Conservation (phyloP, 139 green algal genomes). For the Picochlorum sp. region DNA sequence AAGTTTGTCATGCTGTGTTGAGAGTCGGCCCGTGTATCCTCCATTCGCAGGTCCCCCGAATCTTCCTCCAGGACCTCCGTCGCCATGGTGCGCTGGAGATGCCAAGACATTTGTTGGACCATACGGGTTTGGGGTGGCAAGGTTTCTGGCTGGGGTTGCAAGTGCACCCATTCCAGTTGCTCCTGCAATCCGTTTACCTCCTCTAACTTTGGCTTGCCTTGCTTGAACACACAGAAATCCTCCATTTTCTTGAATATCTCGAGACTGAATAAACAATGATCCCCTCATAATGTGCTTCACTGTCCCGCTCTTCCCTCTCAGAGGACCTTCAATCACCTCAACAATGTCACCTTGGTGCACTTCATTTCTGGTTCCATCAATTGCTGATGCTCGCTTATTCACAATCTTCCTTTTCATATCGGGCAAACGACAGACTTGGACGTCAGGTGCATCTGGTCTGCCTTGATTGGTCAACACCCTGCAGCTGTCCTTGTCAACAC, state of each 20-base stretch:
- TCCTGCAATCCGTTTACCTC: constrained; percentile 8
- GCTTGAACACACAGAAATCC: constrained; percentile 55
- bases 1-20: constrained; percentile 29
- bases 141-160: constrained; percentile 1
- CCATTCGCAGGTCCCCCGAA: constrained; percentile 13
- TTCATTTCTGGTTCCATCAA: constrained; percentile 31
- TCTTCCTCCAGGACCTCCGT: constrained; percentile 2
- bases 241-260: constrained; percentile 42
- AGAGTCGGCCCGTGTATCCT: constrained; percentile 19
- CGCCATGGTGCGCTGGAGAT: constrained; percentile 10
- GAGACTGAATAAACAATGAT: constrained; percentile 61
- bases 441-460: constrained; percentile 56
- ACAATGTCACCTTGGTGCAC: constrained; percentile 38
- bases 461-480: constrained; percentile 50
- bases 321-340: constrained; percentile 43
- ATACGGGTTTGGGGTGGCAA: constrained; percentile 3
- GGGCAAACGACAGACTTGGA: constrained; percentile 52
- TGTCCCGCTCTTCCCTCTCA: constrained; percentile 47
- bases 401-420: constrained; percentile 82
- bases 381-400: constrained; percentile 34
- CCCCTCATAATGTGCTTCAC: constrained; percentile 67
- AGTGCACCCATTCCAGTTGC: not conserved
- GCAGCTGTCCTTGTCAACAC: constrained; percentile 62
- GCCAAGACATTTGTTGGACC: not conserved
- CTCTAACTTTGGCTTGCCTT: constrained; percentile 27